Conservation (phyloP, 192 early-diverging fungal genomes). For the Ambispora gerdemannii region DNA sequence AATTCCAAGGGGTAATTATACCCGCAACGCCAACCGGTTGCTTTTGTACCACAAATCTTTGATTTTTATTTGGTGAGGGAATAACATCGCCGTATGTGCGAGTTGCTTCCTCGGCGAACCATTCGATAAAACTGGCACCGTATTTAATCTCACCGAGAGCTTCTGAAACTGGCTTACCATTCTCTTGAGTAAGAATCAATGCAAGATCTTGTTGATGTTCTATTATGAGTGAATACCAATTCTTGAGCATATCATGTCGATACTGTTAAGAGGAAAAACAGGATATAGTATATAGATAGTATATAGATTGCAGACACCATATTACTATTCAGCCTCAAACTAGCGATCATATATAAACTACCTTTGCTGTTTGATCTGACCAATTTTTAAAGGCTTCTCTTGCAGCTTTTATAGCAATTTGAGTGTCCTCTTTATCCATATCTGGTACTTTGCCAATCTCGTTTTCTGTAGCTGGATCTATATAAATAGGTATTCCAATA, state of each 20-base stretch:
- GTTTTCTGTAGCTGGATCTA: conserved; percentile 62
- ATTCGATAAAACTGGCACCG: conserved; percentile 65
- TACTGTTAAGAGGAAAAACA: conserved; percentile 34
- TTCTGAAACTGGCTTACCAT: conserved; percentile 68
- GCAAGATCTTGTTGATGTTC: conserved; percentile 73
- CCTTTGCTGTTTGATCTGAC: conserved; percentile 60
- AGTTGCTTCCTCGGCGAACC: conserved; percentile 85
- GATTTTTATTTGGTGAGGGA: conserved; percentile 50
- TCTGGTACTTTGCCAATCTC: conserved; percentile 64
- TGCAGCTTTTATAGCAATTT: conserved; percentile 57
- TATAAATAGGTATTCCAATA: neutral
- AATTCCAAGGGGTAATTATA: conserved; percentile 74
- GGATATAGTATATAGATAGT: no score
- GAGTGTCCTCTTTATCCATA: conserved; percentile 59
- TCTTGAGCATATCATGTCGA: conserved; percentile 57
- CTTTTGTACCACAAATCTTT: conserved; percentile 65
- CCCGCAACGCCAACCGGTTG: conserved; percentile 78
- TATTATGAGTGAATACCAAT: conserved; percentile 62
- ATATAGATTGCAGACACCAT: no score
- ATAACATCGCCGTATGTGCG: conserved; percentile 74
- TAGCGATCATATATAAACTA: no score
- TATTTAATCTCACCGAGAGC: conserved; percentile 48
- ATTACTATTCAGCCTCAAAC: no score
- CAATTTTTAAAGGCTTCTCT: conserved; percentile 56
- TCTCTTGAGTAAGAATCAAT: conserved; percentile 77